Base-by-base conservation (phyloP, 441 rosid species). In the Adansonia rubrostipa region DNA sequence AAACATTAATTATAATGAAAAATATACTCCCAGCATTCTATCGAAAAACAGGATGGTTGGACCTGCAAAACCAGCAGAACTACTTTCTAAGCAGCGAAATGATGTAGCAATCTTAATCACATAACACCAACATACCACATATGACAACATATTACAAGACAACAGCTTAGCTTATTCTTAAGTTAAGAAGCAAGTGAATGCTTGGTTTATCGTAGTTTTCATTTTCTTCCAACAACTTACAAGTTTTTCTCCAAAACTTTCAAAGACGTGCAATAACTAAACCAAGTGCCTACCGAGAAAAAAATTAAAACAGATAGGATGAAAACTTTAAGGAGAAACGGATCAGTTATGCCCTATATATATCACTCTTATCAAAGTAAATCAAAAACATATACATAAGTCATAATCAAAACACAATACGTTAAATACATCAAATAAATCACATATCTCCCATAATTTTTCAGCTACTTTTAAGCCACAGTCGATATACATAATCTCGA, bases 1-100 rank as follows among this genome's bases (percentile, higher is more conserved):
- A 45, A 53, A 53, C 42, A 71, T 71, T 53, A 82, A 80, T 65
- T 73, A 72, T 22, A 66, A 67, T 50, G 17, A 17, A 53, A 83
- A 94, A 91, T 97, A 96, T 96, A 94, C 99, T 96, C 82, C 99
- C 99, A 4, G 99, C 98, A 87, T 96, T 96, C 87, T 96, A 97
- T 86, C 93, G 99, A 96, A 96, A 87, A 94, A 96, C 78, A 96
- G 80, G 84, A 96, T 84, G 28, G 99, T 96, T 71, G 99, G 99
- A 84, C 99, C 99, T 94, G 97, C 85, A 94, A 76, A 64, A 36
- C 42, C 13, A 70, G 10, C 40, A 48, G 6, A 70, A 70, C 58
- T 24, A 48, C 22, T 22, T 70, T 70, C 44, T 68, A 47, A 47
- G 40, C 36, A 47, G 8, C 22, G 56, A 47, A 48, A 68, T 36